Percentiles rank a stretch among this genome's conserved stretches.
These are phyloP conservation scores for Aspergillus ustus DNA, from an alignment of 2,329 filamentous ascomycete species.

Conservation along the genomic window DNA sequence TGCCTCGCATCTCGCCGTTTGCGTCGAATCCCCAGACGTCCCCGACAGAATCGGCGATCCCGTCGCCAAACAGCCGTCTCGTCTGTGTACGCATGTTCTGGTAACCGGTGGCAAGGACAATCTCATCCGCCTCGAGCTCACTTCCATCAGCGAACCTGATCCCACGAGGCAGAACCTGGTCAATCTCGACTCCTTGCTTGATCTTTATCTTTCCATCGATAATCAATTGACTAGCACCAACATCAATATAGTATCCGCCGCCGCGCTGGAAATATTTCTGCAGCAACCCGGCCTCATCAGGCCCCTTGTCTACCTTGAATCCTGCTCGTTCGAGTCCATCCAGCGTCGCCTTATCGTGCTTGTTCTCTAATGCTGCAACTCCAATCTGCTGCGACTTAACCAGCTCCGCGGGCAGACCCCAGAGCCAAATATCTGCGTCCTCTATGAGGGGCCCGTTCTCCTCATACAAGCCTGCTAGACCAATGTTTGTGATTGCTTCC, in stretches of 20 bases:
- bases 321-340: slow-evolving; percentile 59
- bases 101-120: slow-evolving; percentile 64
- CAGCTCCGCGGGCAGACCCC: slow-evolving; percentile 62
- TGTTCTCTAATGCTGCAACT: slow-evolving; percentile 42
- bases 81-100: slow-evolving; percentile 71
- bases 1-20: slow-evolving; percentile 59
- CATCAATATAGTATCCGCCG: slow-evolving; percentile 73
- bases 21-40: slow-evolving; percentile 68
- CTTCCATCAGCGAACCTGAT: slow-evolving; percentile 61
- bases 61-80: slow-evolving; percentile 65
- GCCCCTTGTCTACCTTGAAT: slow-evolving; percentile 64
- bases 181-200: slow-evolving; percentile 65
- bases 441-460: slow-evolving; percentile 61
- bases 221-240: slow-evolving; percentile 66
- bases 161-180: slow-evolving; percentile 55
- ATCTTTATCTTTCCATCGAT: slow-evolving; percentile 67
- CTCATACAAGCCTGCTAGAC: slow-evolving; percentile 56
- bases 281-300: slow-evolving; percentile 61
- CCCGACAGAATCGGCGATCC: slow-evolving; percentile 61
- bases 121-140: slow-evolving; percentile 65
- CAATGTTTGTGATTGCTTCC: slow-evolving; percentile 56
- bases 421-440: slow-evolving; percentile 66
- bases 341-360: slow-evolving; percentile 43
- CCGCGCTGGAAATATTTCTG: slow-evolving; percentile 68
- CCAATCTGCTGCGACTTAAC: slow-evolving; percentile 63